Percentiles rank a stretch among this genome's conserved stretches.
Evolutionary conservation across 495 filamentous ascomycete species (phyloP).

Genomic region (Aspergillus cavernicola): DNA sequence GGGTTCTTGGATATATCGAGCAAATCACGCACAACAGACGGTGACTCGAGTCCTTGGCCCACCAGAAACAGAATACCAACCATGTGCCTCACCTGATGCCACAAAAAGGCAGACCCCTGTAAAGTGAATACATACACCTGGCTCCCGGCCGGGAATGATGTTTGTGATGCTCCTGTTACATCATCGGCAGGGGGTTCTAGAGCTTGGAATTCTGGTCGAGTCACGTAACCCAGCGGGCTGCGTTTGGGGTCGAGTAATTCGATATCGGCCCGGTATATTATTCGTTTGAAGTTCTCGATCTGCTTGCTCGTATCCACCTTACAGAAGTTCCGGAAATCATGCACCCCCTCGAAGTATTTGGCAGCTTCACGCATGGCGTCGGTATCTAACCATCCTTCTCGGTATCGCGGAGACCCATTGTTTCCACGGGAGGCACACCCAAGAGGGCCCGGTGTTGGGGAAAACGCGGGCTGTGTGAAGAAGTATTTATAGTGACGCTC

Average conservation of each 20-base stretch:
- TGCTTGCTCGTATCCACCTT: slow-evolving; percentile 85
- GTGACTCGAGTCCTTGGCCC: slow-evolving; percentile 82
- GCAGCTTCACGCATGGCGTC: slow-evolving; percentile 81
- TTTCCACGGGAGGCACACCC: slow-evolving; percentile 29
- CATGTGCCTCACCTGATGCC: slow-evolving; percentile 97
- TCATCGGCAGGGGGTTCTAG: slow-evolving; percentile 17
- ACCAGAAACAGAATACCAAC: slow-evolving; percentile 80
- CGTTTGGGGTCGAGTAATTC: slow-evolving; percentile 55
- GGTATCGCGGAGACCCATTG: slow-evolving; percentile 25
- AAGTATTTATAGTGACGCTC: slow-evolving; percentile 91
- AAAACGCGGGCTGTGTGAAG: slow-evolving; percentile 89
- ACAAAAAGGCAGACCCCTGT: slow-evolving; percentile 89
- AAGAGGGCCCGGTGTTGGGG: slow-evolving; percentile 48
- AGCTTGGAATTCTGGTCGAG: slow-evolving; percentile 31
- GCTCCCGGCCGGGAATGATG: slow-evolving; percentile 29
- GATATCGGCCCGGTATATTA: slow-evolving; percentile 73
- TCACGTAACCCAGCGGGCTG: slow-evolving; percentile 39
- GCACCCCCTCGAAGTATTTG: slow-evolving; percentile 68
- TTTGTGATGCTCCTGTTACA: slow-evolving; percentile 18
- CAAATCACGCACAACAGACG: slow-evolving; percentile 65
- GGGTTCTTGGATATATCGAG: slow-evolving; percentile 68
- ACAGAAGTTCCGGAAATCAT: slow-evolving; percentile 98
- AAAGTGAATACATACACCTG: slow-evolving; percentile 84
- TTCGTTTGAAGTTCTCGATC: slow-evolving; percentile 72
- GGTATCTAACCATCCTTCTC: slow-evolving; percentile 71